Evolutionary conservation across 1,139 yeast genomes (phyloP).

Genomic region (Magnusiomyces suaveolens): DNA sequence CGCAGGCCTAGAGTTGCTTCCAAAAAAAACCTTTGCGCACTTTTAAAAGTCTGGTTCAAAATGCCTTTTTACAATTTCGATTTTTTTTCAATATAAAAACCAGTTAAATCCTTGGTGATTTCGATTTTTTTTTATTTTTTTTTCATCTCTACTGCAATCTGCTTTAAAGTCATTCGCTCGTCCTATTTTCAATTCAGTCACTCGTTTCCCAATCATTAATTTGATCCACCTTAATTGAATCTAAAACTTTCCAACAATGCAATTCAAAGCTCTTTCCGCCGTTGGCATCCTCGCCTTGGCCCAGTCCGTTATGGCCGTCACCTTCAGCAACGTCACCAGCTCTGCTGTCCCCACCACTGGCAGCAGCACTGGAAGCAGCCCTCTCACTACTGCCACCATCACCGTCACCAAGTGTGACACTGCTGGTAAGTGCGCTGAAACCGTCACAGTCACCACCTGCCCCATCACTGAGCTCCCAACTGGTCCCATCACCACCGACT

Average conservation of each 20-base stretch:
- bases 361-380: slow-evolving; percentile 4
- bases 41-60: no score
- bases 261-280: slow-evolving; percentile 3
- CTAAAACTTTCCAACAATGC: no score
- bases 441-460: neutral
- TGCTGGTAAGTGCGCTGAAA: neutral
- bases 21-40: no score
- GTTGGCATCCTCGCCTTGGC: slow-evolving; percentile 4
- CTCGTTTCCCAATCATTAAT: no score
- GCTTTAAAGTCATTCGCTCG: neutral
- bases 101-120: neutral
- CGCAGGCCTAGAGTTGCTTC: no score
- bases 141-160: neutral
- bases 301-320: slow-evolving; percentile 1
- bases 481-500: neutral
- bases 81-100: neutral
- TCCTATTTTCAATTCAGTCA: neutral
- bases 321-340: neutral
- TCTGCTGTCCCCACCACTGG: slow-evolving; percentile 3
- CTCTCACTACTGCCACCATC: neutral
- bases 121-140: neutral
- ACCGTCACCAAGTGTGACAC: neutral
- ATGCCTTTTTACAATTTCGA: neutral
- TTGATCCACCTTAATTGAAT: no score
- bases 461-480: neutral